Base-by-base conservation (phyloP, 2,329 filamentous ascomycete species). In the Neoscytalidium dimidiatum region DNA sequence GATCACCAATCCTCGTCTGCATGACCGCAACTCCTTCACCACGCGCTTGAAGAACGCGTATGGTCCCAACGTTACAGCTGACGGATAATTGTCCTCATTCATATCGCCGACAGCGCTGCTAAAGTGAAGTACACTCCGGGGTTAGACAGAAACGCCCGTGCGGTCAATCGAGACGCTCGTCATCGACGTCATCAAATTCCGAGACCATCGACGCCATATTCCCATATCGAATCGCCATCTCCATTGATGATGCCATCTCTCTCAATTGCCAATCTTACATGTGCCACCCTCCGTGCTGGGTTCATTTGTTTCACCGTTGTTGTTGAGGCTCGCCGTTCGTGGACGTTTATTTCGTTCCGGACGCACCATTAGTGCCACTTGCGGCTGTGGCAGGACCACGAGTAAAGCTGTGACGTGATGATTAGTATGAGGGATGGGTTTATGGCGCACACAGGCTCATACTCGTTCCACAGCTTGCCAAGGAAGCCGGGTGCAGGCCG, bases 381-480 rank as follows among this genome's bases (percentile, higher is more conserved):
- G 56, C n/a, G n/a, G 38, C 21, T 17, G 41, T 33, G 28, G 41
- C 38, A 13, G 56, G 43, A 5, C 62, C 62, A 13, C 62, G 51
- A 1, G 62, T 64, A n/a, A 58, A 64, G 29, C 62, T 64, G 11
- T 11, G 7, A 28, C 26, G n/a, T 19, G 13, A 8, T 6, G 4
- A 17, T 52, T 28, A 21, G n/a, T 11, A 2, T n/a, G 13, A 9
- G n/a, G 1, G 8, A 3, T 8, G n/a, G 6, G 4, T 8, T 7
- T 8, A 21, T 29, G 41, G 7, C n/a, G 4, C 17, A 6, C 17
- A 3, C 5, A 7, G 2, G 19, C 64, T 56, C 43, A n/a, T n/a
- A 66, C 65, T 64, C 56, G 8, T 60, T 51, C 65, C 65, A 66
- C 31, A 64, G 26, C 51, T 64, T 53, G 14, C 65, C 65, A 7